These are phyloP conservation scores for Pelagophyceae sp. DNA, from an alignment of 352 stramenopile genomes.

Conservation along the genomic window DNA sequence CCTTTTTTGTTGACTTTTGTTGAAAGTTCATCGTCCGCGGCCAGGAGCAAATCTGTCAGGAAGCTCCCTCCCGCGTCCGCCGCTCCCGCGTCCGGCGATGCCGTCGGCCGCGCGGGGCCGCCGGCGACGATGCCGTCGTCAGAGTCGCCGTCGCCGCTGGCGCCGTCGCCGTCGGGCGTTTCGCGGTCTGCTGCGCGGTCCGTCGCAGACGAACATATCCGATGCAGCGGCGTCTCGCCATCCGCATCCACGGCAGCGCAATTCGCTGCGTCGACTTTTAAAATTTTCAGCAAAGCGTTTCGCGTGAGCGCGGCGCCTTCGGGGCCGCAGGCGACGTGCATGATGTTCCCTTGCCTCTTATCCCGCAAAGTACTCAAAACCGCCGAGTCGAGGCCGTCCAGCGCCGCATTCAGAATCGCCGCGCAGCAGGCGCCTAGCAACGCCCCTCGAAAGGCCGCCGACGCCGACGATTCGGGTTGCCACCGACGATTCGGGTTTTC, in stretches of 20 bases:
- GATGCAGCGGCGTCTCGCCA: conserved; percentile 1
- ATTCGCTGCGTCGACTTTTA: background rate
- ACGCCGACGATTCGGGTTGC: no score
- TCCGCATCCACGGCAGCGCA: background rate
- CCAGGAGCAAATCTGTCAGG: no score
- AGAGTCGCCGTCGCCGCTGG: background rate
- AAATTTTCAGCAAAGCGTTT: background rate
- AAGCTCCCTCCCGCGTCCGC: no score
- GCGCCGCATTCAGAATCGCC: background rate
- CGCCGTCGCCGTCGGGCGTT: background rate
- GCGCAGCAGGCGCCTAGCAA: conserved; percentile 9
- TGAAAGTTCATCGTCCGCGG: background rate
- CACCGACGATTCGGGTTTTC: no score
- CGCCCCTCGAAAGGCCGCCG: background rate
- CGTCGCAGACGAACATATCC: background rate
- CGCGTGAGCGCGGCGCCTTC: background rate
- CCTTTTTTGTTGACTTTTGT: no score
- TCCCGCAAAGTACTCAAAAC: background rate
- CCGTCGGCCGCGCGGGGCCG: background rate
- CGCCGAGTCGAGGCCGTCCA: background rate
- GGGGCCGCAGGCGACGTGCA: background rate
- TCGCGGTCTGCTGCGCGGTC: background rate
- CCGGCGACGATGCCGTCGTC: background rate
- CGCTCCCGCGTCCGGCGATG: no score
- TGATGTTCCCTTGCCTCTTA: background rate